These are phyloP conservation scores for Blepharisma stoltei DNA, from an alignment of 73 alveolate species.

Conservation along the genomic window DNA sequence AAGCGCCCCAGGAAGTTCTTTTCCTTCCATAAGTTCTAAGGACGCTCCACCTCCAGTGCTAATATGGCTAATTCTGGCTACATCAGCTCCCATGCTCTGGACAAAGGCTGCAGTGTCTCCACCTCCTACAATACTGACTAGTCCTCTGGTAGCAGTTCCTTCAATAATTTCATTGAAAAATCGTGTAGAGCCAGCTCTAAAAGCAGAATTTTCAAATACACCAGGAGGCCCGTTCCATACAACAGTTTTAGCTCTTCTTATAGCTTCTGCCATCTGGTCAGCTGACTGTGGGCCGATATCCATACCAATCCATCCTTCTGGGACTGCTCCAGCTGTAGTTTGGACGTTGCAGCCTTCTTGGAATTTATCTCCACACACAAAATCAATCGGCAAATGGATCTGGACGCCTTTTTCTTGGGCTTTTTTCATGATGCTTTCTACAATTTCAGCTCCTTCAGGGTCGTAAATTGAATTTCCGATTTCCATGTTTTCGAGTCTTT, in stretches of 20 bases:
- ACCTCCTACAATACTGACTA: conserved; percentile 84
- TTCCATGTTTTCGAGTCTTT: conserved; percentile 57
- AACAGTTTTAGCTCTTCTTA: conserved; percentile 50
- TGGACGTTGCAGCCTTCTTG: conserved; percentile 45
- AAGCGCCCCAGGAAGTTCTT: conserved; percentile 73
- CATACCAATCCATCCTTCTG: conserved; percentile 92
- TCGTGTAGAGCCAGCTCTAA: conserved; percentile 51
- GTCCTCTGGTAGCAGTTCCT: conserved; percentile 53
- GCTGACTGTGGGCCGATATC: conserved; percentile 81
- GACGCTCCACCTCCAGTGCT: conserved; percentile 95
- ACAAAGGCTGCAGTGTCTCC: conserved; percentile 83
- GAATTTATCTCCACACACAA: conserved; percentile 78
- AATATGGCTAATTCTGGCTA: conserved; percentile 61
- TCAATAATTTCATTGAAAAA: conserved; percentile 45
- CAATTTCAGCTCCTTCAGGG: conserved; percentile 77
- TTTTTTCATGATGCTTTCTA: conserved; percentile 66
- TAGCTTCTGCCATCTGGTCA: conserved; percentile 43
- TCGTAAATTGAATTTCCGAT: conserved; percentile 90
- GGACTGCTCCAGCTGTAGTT: conserved; percentile 71
- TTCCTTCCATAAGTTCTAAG: conserved; percentile 84
- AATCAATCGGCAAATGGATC: conserved; percentile 76
- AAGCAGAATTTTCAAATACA: conserved; percentile 69
- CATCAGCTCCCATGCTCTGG: conserved; percentile 35
- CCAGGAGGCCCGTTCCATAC: conserved; percentile 93
- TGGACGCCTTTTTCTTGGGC: conserved; percentile 83